Conservation (phyloP, 208 protist genomes). For the Trypanosoma congolense region DNA sequence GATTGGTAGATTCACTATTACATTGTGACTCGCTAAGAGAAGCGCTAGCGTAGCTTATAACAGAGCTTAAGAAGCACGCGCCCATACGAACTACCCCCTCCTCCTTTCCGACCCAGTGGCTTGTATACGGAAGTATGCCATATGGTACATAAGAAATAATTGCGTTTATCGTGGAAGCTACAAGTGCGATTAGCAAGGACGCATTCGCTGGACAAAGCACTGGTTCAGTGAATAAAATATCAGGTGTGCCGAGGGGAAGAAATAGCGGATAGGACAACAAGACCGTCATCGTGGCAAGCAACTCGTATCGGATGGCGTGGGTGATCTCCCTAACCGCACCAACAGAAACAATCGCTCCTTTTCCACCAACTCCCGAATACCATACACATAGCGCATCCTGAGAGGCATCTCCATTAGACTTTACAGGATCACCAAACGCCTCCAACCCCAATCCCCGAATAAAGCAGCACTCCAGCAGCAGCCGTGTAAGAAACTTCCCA, state of each 20-base stretch:
- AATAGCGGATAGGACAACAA: constrained; percentile 57
- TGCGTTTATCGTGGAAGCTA: constrained; percentile 72
- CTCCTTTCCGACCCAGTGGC: constrained; percentile 51
- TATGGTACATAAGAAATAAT: constrained; percentile 66
- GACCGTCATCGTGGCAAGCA: constrained; percentile 51
- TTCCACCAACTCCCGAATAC: constrained; percentile 48
- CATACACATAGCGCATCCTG: constrained; percentile 55
- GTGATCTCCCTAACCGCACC: constrained; percentile 2
- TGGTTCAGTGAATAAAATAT: constrained; percentile 71
- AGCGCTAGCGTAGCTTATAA: constrained; percentile 47
- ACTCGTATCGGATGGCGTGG: constrained; percentile 32
- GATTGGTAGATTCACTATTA: background rate
- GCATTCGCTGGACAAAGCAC: constrained; percentile 43
- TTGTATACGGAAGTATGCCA: constrained; percentile 73
- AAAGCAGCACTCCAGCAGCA: constrained; percentile 85
- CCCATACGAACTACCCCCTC: constrained; percentile 47
- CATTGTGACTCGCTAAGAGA: constrained; percentile 1
- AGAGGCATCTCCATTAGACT: constrained; percentile 24
- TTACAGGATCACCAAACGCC: background rate
- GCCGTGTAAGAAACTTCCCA: constrained; percentile 45
- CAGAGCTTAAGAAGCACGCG: constrained; percentile 49
- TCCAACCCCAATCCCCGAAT: constrained; percentile 60
- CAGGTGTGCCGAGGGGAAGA: constrained; percentile 35
- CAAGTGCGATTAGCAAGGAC: constrained; percentile 66
- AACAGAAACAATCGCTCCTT: constrained; percentile 6